Evolutionary conservation across 305 asterid genomes (phyloP).

Genomic region (Fraxinus velutina): DNA sequence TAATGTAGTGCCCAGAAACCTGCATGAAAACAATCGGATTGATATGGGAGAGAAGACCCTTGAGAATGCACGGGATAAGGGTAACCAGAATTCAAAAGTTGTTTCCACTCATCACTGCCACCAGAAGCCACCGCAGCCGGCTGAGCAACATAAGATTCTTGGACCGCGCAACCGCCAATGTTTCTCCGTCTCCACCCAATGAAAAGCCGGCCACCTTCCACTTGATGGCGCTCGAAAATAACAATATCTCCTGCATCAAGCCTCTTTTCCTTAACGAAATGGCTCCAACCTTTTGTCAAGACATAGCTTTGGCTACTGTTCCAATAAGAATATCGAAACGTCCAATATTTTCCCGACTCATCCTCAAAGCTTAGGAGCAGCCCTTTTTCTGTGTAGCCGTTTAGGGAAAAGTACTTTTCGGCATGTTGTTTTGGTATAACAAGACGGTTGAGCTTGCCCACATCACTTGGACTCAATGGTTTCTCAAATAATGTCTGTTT

Average conservation of each 20-base stretch:
- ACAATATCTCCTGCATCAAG: slow-evolving; percentile 56
- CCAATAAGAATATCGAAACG: slow-evolving; percentile 57
- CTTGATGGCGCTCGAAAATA: slow-evolving; percentile 37
- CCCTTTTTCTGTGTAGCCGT: slow-evolving; percentile 41
- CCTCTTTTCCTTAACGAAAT: slow-evolving; percentile 54
- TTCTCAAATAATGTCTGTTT: slow-evolving; percentile 47
- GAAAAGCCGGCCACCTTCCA: slow-evolving; percentile 35
- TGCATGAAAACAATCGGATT: slow-evolving; percentile 26
- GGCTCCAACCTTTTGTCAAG: slow-evolving; percentile 61
- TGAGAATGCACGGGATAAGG: slow-evolving; percentile 25
- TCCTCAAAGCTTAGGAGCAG: slow-evolving; percentile 46
- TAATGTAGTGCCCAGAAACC: slow-evolving; percentile 17
- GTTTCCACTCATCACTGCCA: slow-evolving; percentile 20
- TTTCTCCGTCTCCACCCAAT: slow-evolving; percentile 50
- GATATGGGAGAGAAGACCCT: slow-evolving; percentile 23
- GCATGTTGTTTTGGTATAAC: slow-evolving; percentile 64
- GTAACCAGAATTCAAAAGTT: slow-evolving; percentile 17
- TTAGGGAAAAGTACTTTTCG: slow-evolving; percentile 45
- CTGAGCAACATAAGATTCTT: not conserved
- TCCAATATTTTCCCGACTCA: slow-evolving; percentile 47
- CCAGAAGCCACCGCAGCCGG: not conserved
- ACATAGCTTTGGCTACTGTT: slow-evolving; percentile 61
- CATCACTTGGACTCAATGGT: slow-evolving; percentile 63
- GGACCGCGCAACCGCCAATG: not conserved
- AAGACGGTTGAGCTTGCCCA: slow-evolving; percentile 60